Evolutionary conservation across 2,329 filamentous ascomycete genomes (phyloP).

Genomic region (Juglanconis oblonga): DNA sequence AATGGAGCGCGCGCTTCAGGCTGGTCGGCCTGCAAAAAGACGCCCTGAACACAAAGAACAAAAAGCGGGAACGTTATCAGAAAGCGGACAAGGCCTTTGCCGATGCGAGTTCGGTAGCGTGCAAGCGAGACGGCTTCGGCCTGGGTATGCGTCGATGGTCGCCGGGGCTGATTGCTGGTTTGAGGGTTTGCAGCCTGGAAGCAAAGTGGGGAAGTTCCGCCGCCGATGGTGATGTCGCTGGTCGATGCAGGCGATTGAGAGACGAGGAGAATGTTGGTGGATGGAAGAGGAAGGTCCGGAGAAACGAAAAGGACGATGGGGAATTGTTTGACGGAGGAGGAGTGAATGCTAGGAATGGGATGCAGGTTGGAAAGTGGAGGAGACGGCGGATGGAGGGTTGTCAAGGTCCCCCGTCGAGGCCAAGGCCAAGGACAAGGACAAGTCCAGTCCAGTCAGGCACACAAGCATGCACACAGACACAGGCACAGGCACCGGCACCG

Average conservation of each 20-base stretch:
- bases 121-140: constrained; percentile 13
- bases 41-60: constrained; percentile 18
- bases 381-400: neutral
- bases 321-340: no score
- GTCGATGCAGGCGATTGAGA: constrained; percentile 1
- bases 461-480: neutral
- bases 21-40: constrained; percentile 15
- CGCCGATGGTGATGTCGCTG: neutral
- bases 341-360: no score
- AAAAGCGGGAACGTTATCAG: constrained; percentile 21
- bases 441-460: constrained; percentile 3
- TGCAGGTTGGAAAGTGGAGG: no score
- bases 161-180: constrained; percentile 8
- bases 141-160: neutral
- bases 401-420: no score
- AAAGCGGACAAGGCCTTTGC: constrained; percentile 16
- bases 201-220: neutral
- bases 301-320: no score
- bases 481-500: neutral
- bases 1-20: neutral
- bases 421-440: neutral
- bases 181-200: neutral
- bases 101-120: constrained; percentile 13
- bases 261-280: neutral
- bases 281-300: neutral